Conservation (phyloP, 805 yeast genomes). For the Phaffomyces opuntiae region DNA sequence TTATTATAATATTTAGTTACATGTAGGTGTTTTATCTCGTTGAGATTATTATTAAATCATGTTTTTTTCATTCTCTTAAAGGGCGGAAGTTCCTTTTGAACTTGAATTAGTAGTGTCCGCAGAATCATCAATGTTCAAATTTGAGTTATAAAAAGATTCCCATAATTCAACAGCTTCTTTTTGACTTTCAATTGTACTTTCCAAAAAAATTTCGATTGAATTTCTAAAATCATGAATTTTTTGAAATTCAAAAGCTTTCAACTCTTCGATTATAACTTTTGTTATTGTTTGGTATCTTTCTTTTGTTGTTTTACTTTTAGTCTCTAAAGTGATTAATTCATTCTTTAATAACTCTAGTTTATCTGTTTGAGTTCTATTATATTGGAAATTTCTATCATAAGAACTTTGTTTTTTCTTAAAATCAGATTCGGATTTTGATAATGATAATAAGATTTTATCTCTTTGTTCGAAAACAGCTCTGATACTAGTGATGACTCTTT, state of each 20-base stretch:
- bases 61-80: too few relatives aligned
- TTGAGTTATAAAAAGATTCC: slow-evolving; percentile 77
- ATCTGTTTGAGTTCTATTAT: slow-evolving; percentile 52
- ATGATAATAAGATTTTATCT: slow-evolving; percentile 42
- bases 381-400: slow-evolving; percentile 37
- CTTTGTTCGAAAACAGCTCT: slow-evolving; percentile 71
- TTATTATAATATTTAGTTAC: too few relatives aligned
- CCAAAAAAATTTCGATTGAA: slow-evolving; percentile 84
- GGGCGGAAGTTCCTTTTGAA: not conserved
- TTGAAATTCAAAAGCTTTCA: slow-evolving; percentile 61
- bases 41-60: not conserved
- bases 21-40: too few relatives aligned
- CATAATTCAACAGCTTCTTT: slow-evolving; percentile 85
- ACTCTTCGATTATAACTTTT: slow-evolving; percentile 58
- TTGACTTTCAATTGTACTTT: slow-evolving; percentile 85
- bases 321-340: slow-evolving; percentile 53
- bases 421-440: slow-evolving; percentile 44
- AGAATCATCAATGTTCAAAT: slow-evolving; percentile 15
- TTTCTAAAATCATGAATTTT: slow-evolving; percentile 80
- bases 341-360: slow-evolving; percentile 48
- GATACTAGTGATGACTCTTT: slow-evolving; percentile 68
- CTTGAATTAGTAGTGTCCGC: not conserved
- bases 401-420: slow-evolving; percentile 38
- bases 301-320: slow-evolving; percentile 45
- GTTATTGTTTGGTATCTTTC: slow-evolving; percentile 58